A percentile compares a stretch with the other conserved stretches of the same genome.
Conservation (phyloP, 352 stramenopile species). For the Poterioochromonas sp. region DNA sequence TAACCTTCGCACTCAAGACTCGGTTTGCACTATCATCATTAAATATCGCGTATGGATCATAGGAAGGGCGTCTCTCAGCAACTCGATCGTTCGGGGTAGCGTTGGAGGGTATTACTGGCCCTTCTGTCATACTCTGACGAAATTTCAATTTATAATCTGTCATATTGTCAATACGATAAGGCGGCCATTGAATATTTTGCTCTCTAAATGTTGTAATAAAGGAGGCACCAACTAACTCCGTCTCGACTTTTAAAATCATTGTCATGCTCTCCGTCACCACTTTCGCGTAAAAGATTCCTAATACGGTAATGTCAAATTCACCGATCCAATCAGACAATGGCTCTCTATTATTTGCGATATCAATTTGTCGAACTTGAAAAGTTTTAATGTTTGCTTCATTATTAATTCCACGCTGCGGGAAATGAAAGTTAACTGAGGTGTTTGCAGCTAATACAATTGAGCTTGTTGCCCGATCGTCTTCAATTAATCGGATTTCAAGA, state of each 20-base stretch:
- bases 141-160: conserved; percentile 73
- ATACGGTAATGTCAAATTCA: not conserved
- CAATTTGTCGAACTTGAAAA: not conserved
- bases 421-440: not conserved
- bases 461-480: too few species aligned
- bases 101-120: not conserved
- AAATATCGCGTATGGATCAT: not conserved
- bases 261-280: not conserved
- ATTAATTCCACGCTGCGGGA: too few species aligned
- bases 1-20: not conserved
- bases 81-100: too few species aligned
- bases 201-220: conserved; percentile 68
- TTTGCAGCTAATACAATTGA: too few species aligned
- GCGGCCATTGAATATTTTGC: conserved; percentile 68
- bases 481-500: conserved; percentile 6
- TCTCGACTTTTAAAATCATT: conserved; percentile 66
- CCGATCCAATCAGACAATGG: not conserved
- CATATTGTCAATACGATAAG: conserved; percentile 79
- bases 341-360: not conserved
- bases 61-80: not conserved
- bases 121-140: conserved; percentile 45
- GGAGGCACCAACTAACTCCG: conserved; percentile 68
- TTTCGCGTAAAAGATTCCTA: conserved; percentile 6
- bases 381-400: not conserved
- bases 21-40: not conserved